Conservation (phyloP, 1,284 basidiomycete genomes). For the Cryptococcus sp. region DNA sequence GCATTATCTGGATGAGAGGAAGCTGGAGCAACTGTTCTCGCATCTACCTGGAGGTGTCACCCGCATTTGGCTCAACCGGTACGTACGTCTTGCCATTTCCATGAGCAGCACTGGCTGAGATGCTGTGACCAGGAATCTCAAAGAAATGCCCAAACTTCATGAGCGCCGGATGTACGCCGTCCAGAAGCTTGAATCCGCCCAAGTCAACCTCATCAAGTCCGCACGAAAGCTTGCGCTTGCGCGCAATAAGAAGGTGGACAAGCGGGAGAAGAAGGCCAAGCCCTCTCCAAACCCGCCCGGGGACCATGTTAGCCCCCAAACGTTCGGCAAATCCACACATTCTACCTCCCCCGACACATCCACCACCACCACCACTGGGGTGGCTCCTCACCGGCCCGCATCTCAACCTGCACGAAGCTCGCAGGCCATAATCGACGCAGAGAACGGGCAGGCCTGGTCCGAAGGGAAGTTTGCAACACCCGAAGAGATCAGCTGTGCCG, state of each 20-base stretch:
- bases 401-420: too few species aligned
- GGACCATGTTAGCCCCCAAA: constrained; percentile 35
- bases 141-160: constrained; percentile 62
- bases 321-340: constrained; percentile 11
- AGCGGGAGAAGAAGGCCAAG: constrained; percentile 38
- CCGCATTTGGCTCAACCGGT: constrained; percentile 69
- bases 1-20: constrained; percentile 59
- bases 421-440: background rate
- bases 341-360: too few species aligned
- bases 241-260: constrained; percentile 28
- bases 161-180: constrained; percentile 60
- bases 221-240: constrained; percentile 50
- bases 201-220: constrained; percentile 59
- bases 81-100: constrained; percentile 28
- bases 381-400: too few species aligned
- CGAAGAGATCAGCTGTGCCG: constrained; percentile 43
- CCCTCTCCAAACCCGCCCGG: constrained; percentile 34
- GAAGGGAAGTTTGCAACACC: constrained; percentile 6
- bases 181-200: constrained; percentile 63
- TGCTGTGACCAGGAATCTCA: constrained; percentile 51
- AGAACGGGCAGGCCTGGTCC: background rate
- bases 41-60: constrained; percentile 75
- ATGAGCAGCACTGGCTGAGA: background rate
- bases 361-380: too few species aligned
- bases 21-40: constrained; percentile 62